Evolutionary conservation across 164 flowering plant species (phyloP).

Genomic region (Stephania cephalantha): DNA sequence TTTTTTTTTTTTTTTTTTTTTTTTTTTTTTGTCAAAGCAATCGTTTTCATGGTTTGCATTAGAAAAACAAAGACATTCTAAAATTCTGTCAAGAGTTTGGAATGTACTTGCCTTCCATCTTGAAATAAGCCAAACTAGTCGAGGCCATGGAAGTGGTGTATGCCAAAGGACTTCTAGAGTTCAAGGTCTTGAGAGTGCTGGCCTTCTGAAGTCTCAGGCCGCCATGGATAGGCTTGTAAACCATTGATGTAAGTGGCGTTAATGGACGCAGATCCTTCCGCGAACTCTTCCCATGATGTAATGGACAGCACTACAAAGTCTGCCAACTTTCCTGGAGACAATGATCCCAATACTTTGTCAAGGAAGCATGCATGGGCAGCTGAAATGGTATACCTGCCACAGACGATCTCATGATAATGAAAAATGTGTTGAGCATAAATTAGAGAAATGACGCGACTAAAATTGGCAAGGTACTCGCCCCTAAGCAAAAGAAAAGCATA

Average conservation of each 20-base stretch:
- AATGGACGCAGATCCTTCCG: constrained; percentile 48
- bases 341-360: constrained; percentile 67
- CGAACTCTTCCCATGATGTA: constrained; percentile 59
- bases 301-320: constrained; percentile 78
- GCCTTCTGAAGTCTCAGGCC: not conserved
- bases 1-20: too few species aligned
- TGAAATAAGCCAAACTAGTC: not conserved
- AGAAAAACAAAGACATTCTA: not conserved
- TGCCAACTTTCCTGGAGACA: constrained; percentile 80
- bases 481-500: not conserved
- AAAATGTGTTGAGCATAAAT: not conserved
- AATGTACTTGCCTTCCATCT: not conserved
- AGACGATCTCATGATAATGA: not conserved
- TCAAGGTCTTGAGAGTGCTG: not conserved
- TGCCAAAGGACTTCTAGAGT: not conserved
- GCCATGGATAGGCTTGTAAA: constrained; percentile 43
- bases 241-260: constrained; percentile 83
- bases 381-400: constrained; percentile 72
- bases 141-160: not conserved
- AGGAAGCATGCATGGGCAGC: constrained; percentile 87
- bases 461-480: not conserved
- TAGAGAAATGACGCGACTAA: not conserved
- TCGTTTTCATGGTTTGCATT: not conserved
- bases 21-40: too few species aligned
- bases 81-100: not conserved